Evolutionary conservation across 345 rosid genomes (phyloP).

Genomic region (Raphanus sativus): DNA sequence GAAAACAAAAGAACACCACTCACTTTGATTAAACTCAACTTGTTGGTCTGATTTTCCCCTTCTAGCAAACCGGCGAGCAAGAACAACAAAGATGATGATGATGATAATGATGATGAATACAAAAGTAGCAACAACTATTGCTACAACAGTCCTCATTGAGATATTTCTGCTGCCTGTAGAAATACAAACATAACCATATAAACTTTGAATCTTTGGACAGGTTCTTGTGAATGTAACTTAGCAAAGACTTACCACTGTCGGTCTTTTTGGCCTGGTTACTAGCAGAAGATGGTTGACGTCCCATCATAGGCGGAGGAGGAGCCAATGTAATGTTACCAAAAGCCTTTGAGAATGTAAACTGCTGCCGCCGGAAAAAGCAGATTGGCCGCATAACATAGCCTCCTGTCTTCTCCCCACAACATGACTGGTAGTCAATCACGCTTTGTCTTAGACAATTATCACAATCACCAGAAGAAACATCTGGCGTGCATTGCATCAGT

Average conservation of each 20-base stretch:
- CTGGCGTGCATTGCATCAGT: not conserved
- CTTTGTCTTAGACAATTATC: not conserved
- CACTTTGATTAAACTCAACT: not conserved
- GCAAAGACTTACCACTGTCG: not conserved
- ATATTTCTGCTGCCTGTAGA: not conserved
- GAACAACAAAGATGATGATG: not conserved
- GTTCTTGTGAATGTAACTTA: not conserved
- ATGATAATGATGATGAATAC: not conserved
- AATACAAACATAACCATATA: not conserved
- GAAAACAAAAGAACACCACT: not conserved
- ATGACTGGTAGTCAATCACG: not conserved
- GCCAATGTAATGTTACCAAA: not conserved
- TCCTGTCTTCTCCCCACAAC: not conserved
- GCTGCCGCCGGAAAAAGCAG: not conserved
- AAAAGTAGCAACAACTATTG: not conserved
- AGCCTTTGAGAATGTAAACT: not conserved
- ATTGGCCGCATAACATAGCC: not conserved
- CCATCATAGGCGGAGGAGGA: not conserved
- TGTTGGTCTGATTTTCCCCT: not conserved
- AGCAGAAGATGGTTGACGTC: not conserved
- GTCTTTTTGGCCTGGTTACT: not conserved
- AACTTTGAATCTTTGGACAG: not conserved
- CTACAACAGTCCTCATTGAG: not conserved
- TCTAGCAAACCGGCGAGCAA: not conserved
- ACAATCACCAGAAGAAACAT: not conserved